phyloP scores from a whole-genome alignment of 257 asterid genomes.

The Linaria vulgaris region DNA sequence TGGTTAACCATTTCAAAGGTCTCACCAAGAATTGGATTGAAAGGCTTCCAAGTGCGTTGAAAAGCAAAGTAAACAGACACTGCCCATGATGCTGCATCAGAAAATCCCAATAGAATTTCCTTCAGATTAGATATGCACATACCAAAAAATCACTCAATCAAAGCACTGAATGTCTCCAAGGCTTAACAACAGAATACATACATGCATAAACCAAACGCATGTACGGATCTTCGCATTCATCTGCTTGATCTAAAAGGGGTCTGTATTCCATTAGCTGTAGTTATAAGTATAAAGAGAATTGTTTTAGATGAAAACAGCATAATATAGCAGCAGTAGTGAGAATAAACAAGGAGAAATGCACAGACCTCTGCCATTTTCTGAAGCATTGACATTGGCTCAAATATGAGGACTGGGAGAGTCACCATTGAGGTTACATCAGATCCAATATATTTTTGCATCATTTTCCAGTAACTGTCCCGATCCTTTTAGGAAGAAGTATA shows the following conservation, averaged over 20 bases:
- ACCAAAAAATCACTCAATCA: background rate
- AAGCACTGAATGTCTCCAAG: background rate
- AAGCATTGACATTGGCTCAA: constrained; percentile 99
- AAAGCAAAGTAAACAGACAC: constrained; percentile 83
- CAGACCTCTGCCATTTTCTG: constrained; percentile 99
- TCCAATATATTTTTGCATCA: constrained; percentile 97
- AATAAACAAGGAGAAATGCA: constrained; percentile 20
- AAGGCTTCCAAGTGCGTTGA: constrained; percentile 99
- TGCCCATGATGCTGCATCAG: constrained; percentile 85
- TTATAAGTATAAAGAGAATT: constrained; percentile 20
- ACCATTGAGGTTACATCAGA: constrained; percentile 97
- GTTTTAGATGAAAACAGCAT: constrained; percentile 14
- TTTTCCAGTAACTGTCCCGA: constrained; percentile 90
- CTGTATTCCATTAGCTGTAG: constrained; percentile 94
- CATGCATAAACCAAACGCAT: constrained; percentile 89
- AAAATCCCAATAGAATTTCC: constrained; percentile 12
- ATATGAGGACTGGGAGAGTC: constrained; percentile 93
- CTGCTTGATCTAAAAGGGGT: constrained; percentile 84
- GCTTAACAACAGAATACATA: constrained; percentile 26
- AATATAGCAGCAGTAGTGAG: constrained; percentile 18
- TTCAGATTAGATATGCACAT: background rate
- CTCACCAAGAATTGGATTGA: constrained; percentile 98
- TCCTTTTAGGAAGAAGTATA: constrained; percentile 50
- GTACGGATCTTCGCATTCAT: constrained; percentile 93
- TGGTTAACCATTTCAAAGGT: constrained; percentile 92